A percentile compares a stretch with the other conserved stretches of the same genome.
phyloP scores from a whole-genome alignment of 2,329 filamentous ascomycete species.

The Calonectria ilicicola region DNA sequence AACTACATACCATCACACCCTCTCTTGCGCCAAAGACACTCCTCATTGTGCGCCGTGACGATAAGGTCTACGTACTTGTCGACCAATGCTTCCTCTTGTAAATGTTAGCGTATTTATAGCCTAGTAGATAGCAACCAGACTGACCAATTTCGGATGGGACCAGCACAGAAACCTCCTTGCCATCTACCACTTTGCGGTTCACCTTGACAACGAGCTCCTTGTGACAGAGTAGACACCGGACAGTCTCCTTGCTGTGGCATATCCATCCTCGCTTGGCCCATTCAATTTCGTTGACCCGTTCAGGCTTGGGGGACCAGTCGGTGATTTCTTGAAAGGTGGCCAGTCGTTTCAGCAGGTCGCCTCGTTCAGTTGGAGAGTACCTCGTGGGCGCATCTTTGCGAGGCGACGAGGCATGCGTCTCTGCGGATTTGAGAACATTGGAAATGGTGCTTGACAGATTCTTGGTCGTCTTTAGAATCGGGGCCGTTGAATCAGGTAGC shows the following conservation, averaged over 20 bases:
- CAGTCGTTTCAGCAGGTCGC: slow-evolving; percentile 82
- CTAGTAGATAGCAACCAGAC: slow-evolving; percentile 4
- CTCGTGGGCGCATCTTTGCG: slow-evolving; percentile 61
- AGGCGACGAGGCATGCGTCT: slow-evolving; percentile 32
- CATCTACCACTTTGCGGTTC: slow-evolving; percentile 68
- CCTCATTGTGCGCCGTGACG: slow-evolving; percentile 79
- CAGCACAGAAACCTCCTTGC: slow-evolving; percentile 64
- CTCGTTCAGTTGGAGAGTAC: slow-evolving; percentile 89
- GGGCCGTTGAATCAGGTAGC: slow-evolving; percentile 54
- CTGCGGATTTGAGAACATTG: slow-evolving; percentile 35
- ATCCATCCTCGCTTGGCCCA: slow-evolving; percentile 97
- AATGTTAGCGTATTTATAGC: slow-evolving; percentile 30
- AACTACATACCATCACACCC: slow-evolving; percentile 81
- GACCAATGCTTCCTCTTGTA: slow-evolving; percentile 73
- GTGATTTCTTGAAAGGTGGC: slow-evolving; percentile 92
- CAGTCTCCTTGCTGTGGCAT: slow-evolving; percentile 84
- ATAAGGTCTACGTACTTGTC: slow-evolving; percentile 82
- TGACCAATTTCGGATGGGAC: slow-evolving; percentile 70
- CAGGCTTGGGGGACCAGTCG: slow-evolving; percentile 93
- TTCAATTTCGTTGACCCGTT: slow-evolving; percentile 86
- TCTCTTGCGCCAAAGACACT: slow-evolving; percentile 86
- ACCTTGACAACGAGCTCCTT: slow-evolving; percentile 87
- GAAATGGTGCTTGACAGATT: slow-evolving; percentile 38
- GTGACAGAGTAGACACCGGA: slow-evolving; percentile 87
- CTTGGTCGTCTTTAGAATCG: slow-evolving; percentile 40